phyloP scores from a whole-genome alignment of 2,329 filamentous ascomycete genomes.

The Tolypocladium tropicale region DNA sequence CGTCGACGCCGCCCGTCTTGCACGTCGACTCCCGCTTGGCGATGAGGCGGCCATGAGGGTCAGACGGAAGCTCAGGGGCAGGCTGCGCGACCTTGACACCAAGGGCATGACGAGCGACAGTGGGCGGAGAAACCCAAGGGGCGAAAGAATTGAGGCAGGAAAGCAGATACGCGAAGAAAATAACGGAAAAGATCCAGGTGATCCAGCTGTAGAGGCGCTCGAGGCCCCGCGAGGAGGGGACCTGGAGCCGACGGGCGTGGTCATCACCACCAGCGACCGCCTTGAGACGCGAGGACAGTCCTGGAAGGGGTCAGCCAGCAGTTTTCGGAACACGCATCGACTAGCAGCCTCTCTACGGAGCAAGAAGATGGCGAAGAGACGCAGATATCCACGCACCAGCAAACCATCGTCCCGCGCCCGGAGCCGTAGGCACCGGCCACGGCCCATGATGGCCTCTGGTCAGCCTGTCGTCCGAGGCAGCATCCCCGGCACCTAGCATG shows the following conservation, averaged over 20 bases:
- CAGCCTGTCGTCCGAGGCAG: slow-evolving; percentile 16
- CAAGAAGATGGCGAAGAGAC: too few relatives aligned
- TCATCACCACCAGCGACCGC: slow-evolving; percentile 28
- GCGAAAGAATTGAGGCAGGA: slow-evolving; percentile 11
- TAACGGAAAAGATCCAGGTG: slow-evolving; percentile 31
- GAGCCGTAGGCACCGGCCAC: slow-evolving; percentile 2
- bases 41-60: slow-evolving; percentile 7
- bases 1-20: slow-evolving; percentile 16
- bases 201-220: slow-evolving; percentile 28
- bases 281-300: slow-evolving; percentile 20
- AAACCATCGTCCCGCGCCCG: slow-evolving; percentile 20
- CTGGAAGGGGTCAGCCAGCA: slow-evolving; percentile 6
- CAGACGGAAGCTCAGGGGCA: slow-evolving; percentile 2
- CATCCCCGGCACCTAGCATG: slow-evolving; percentile 3
- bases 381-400: slow-evolving; percentile 13
- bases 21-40: slow-evolving; percentile 18
- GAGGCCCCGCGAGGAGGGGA: slow-evolving; percentile 17
- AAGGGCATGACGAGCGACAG: not conserved
- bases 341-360: too few relatives aligned
- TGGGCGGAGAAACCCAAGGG: not conserved
- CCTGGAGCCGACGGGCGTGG: slow-evolving; percentile 22
- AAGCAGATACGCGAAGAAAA: slow-evolving; percentile 22
- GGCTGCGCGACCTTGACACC: not conserved
- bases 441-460: not conserved
- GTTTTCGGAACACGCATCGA: too few relatives aligned